These are phyloP conservation scores for Cornus florida DNA, from an alignment of 148 eudicot genomes.

Conservation along the genomic window DNA sequence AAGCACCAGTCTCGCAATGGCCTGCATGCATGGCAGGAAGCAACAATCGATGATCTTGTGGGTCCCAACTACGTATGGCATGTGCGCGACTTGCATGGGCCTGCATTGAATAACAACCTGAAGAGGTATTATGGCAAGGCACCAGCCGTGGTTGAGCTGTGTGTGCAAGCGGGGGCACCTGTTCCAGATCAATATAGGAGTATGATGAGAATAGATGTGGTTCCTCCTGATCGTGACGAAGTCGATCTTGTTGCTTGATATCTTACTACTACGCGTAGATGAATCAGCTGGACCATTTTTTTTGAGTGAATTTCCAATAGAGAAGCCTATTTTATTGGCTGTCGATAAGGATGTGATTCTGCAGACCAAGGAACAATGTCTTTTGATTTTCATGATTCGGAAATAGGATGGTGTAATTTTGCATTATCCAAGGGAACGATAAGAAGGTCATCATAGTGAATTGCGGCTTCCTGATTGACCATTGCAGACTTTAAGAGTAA, in stretches of 20 bases:
- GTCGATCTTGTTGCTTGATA: conserved; percentile 68
- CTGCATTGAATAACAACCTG: conserved; percentile 44
- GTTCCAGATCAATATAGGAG: conserved; percentile 48
- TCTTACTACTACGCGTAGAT: background rate
- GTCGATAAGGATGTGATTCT: background rate
- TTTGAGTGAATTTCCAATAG: no score
- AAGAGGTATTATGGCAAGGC: conserved; percentile 67
- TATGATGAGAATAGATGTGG: conserved; percentile 74
- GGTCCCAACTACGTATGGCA: conserved; percentile 78
- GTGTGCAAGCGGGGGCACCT: conserved; percentile 70
- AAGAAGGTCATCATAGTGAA: background rate
- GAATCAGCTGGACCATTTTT: background rate
- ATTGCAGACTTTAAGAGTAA: background rate
- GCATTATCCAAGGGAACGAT: background rate
- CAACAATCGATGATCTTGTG: conserved; percentile 56
- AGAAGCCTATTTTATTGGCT: no score
- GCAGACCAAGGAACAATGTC: background rate
- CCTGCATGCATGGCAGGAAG: conserved; percentile 73
- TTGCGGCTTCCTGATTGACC: no score
- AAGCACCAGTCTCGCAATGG: conserved; percentile 71
- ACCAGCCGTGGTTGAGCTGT: conserved; percentile 63
- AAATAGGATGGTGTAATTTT: background rate
- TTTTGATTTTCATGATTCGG: background rate
- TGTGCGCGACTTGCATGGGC: conserved; percentile 38
- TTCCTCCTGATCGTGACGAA: conserved; percentile 67